These are phyloP conservation scores for Dacryopinax spathularia DNA, from an alignment of 768 basidiomycete species.

Conservation along the genomic window DNA sequence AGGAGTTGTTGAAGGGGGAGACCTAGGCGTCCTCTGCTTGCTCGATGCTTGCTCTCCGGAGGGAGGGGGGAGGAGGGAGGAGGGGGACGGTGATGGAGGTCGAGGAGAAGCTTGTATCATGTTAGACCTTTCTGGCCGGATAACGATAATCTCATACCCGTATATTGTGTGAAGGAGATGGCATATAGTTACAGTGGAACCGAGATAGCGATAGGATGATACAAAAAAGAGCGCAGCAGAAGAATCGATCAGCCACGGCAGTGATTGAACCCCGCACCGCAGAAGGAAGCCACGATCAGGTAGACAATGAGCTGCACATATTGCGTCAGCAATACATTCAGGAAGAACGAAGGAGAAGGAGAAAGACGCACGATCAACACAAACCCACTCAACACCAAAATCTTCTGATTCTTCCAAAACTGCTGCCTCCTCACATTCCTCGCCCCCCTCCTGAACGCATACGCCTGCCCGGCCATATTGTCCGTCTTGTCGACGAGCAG, in stretches of 20 bases:
- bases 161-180: background rate
- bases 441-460: conserved; percentile 82
- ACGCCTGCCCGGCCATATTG: conserved; percentile 84
- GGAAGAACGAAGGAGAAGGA: conserved; percentile 8
- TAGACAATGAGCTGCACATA: conserved; percentile 52
- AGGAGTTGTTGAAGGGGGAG: background rate
- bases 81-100: background rate
- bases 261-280: conserved; percentile 64
- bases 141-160: background rate
- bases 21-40: background rate
- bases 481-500: conserved; percentile 95
- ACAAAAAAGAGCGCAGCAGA: background rate
- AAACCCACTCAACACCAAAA: conserved; percentile 48
- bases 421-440: conserved; percentile 67
- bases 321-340: conserved; percentile 10
- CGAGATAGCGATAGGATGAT: conserved; percentile 6
- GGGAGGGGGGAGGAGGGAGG: background rate
- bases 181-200: conserved; percentile 1
- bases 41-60: background rate
- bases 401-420: conserved; percentile 78
- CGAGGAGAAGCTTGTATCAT: background rate
- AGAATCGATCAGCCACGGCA: conserved; percentile 25
- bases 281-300: conserved; percentile 76
- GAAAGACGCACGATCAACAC: conserved; percentile 48
- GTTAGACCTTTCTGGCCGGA: background rate